These are phyloP conservation scores for Candida sp. DNA, from an alignment of 1,139 yeast genomes.

Conservation along the genomic window DNA sequence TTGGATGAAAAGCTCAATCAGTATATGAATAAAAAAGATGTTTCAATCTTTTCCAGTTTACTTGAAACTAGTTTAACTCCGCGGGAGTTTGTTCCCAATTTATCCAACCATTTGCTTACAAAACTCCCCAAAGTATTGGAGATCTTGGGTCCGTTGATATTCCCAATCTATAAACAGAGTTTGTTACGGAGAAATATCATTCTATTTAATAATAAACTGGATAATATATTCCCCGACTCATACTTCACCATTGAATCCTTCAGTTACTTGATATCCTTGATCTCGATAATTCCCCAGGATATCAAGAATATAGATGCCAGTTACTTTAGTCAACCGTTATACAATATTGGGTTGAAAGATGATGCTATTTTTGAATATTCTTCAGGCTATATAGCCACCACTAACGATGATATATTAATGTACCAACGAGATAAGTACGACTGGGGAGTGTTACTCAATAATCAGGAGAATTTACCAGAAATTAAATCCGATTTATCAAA, in stretches of 20 bases:
- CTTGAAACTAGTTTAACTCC: conserved; percentile 1
- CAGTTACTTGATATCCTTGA: conserved; percentile 32
- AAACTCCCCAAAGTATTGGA: conserved; percentile 46
- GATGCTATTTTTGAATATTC: conserved; percentile 15
- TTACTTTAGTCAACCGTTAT: conserved; percentile 47
- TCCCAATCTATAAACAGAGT: conserved; percentile 67
- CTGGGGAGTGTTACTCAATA: conserved; percentile 30
- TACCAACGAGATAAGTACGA: conserved; percentile 59
- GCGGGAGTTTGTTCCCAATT: conserved; percentile 8
- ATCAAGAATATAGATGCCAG: conserved; percentile 15
- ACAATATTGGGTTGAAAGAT: conserved; percentile 66
- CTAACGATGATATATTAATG: conserved; percentile 68
- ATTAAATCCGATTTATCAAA: not conserved
- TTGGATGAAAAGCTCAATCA: conserved; percentile 39
- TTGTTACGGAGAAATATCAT: conserved; percentile 60
- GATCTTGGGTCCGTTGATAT: conserved; percentile 68
- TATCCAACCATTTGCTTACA: conserved; percentile 48
- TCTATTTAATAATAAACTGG: conserved; percentile 43
- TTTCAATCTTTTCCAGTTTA: conserved; percentile 15
- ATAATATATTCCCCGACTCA: conserved; percentile 10
- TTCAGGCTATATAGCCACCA: conserved; percentile 54
- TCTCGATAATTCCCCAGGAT: conserved; percentile 37
- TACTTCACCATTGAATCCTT: conserved; percentile 21
- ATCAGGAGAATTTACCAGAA: conserved; percentile 11
- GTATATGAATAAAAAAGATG: conserved; percentile 24